phyloP scores from a whole-genome alignment of 1,139 yeast species.

The Suhomyces coccinellae region DNA sequence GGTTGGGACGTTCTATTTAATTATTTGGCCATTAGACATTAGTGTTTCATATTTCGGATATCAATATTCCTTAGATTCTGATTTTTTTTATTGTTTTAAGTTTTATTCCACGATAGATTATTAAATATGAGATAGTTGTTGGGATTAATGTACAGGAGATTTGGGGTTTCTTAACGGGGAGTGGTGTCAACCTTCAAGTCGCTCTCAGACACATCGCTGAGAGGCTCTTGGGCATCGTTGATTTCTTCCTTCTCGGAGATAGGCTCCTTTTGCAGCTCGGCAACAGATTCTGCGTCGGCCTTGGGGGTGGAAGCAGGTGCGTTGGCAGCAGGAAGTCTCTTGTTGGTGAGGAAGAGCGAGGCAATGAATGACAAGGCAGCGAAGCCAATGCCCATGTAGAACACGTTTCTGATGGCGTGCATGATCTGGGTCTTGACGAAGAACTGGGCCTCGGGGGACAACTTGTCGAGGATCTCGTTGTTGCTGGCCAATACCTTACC shows the following conservation, averaged over 20 bases:
- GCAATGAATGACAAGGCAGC: conserved; percentile 7
- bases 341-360: conserved; percentile 8
- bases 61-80: too few relatives aligned
- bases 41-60: not conserved
- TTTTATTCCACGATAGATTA: too few relatives aligned
- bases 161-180: too few relatives aligned
- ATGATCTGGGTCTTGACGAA: conserved; percentile 33
- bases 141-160: too few relatives aligned
- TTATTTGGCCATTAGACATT: not conserved
- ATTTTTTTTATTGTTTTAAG: too few relatives aligned
- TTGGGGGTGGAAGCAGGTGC: not conserved
- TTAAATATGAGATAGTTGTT: too few relatives aligned
- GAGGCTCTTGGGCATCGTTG: not conserved
- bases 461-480: conserved; percentile 16
- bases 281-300: not conserved
- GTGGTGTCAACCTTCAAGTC: not conserved
- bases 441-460: conserved; percentile 26
- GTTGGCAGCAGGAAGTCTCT: conserved; percentile 9
- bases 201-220: not conserved
- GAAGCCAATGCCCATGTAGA: conserved; percentile 24
- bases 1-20: not conserved
- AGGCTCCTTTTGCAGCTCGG: not conserved
- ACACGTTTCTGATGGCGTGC: conserved; percentile 33
- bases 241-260: not conserved
- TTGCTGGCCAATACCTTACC: not conserved